Percentiles rank a stretch among this genome's conserved stretches.
phyloP scores from a whole-genome alignment of 495 filamentous ascomycete genomes.

The Tuber calosporum region DNA sequence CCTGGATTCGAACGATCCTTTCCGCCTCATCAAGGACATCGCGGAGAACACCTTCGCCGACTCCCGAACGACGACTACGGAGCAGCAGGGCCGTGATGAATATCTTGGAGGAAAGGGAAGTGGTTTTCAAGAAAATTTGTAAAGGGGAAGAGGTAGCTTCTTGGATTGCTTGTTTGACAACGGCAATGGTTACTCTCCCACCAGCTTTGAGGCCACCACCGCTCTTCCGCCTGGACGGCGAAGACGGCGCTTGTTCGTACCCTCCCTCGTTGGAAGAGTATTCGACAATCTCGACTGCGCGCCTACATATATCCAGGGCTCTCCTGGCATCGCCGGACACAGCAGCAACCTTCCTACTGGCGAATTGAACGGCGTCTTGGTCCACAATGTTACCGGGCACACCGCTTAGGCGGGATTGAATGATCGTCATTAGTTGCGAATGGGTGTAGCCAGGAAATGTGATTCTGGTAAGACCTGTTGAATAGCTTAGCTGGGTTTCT shows the following conservation, averaged over 20 bases:
- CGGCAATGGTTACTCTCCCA: slow-evolving; percentile 77
- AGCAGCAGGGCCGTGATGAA: slow-evolving; percentile 75
- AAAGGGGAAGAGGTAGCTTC: slow-evolving; percentile 90
- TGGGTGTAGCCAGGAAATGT: slow-evolving; percentile 97
- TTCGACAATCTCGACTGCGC: slow-evolving; percentile 94
- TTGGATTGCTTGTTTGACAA: slow-evolving; percentile 85
- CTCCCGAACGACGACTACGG: slow-evolving; percentile 70
- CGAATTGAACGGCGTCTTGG: slow-evolving; percentile 90
- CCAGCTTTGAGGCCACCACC: slow-evolving; percentile 42
- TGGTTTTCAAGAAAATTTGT: slow-evolving; percentile 72
- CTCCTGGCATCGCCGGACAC: slow-evolving; percentile 90
- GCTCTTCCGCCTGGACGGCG: slow-evolving; percentile 19
- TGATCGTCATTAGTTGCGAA: slow-evolving; percentile 95
- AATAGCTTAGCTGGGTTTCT: background rate
- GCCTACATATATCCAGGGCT: slow-evolving; percentile 88
- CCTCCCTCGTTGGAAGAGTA: slow-evolving; percentile 48
- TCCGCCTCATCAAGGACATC: slow-evolving; percentile 88
- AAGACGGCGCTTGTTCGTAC: slow-evolving; percentile 16
- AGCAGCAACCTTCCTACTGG: slow-evolving; percentile 89
- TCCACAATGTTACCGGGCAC: slow-evolving; percentile 88
- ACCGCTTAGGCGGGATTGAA: slow-evolving; percentile 75
- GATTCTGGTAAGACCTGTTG: slow-evolving; percentile 66
- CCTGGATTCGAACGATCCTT: slow-evolving; percentile 58
- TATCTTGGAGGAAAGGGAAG: slow-evolving; percentile 74
- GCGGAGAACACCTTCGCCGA: slow-evolving; percentile 79